Base-by-base conservation (phyloP, 352 stramenopile genomes). In the Lagenidium sp. region DNA sequence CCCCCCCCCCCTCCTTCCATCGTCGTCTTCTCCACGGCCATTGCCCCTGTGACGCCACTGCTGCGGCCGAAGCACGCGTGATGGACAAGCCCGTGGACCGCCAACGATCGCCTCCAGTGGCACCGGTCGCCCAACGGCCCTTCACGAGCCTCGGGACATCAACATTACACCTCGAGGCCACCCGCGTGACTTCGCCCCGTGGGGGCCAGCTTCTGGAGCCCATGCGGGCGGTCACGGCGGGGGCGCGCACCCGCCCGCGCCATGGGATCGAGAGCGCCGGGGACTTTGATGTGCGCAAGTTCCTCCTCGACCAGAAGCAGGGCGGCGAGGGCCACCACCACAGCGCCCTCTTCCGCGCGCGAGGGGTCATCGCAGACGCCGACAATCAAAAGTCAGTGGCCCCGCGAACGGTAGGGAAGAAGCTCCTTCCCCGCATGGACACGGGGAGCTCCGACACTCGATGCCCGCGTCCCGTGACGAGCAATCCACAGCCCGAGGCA, bases 221-320 rank as follows among this genome's bases (percentile, higher is more conserved):
- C 3, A 19, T 3, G 21, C 29, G 20, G 24, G 29, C 4, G 38
- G 11, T 22, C 55, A 25, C 15, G 40, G n/a, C 32, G 44, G 13
- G 42, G 13, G 24, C 50, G 31, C 2, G 1, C 16, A 13, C 20
- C 47, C 21, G 21, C 8, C 18, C 8, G 38, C 2, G 18, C 32
- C 5, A 7, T 15, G 18, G 23, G 5, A 13, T 28, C 41, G 12
- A n/a, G n/a, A n/a, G n/a, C n/a, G n/a, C n/a, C n/a, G 38, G 48
- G 11, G 66, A 80, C 20, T 86, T 86, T 20, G 64, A 86, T 21
- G 71, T 85, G 20, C 66, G 55, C 39, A 71, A 76, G 35, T 84
- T 86, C 31, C 44, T 86, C 3, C 37, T 85, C 3, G 55, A 85
- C 25, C 72, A 90, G 45, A 85, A 85, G 28, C 44, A 41, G 10